phyloP scores from a whole-genome alignment of 1,284 basidiomycete species.

The Ceratobasidium sp. region DNA sequence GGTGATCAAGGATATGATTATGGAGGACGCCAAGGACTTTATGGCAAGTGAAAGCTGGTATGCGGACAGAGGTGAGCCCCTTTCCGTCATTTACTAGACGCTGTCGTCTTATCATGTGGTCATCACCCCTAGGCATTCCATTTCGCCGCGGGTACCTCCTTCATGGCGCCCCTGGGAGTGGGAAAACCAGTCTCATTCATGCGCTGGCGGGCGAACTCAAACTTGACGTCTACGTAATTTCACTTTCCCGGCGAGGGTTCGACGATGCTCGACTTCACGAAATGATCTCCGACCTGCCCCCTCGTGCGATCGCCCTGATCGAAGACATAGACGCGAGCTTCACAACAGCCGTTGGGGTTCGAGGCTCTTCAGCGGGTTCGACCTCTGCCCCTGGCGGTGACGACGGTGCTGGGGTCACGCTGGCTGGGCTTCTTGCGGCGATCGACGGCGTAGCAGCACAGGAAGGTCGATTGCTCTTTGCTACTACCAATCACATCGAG shows the following conservation, averaged over 20 bases:
- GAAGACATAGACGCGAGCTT: slow-evolving; percentile 83
- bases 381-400: slow-evolving; percentile 40
- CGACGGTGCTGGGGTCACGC: slow-evolving; percentile 56
- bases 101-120: background rate
- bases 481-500: slow-evolving; percentile 74
- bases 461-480: slow-evolving; percentile 77
- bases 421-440: slow-evolving; percentile 75
- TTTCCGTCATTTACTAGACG: background rate
- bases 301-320: slow-evolving; percentile 75
- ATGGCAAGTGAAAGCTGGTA: slow-evolving; percentile 71
- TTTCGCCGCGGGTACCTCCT: slow-evolving; percentile 69
- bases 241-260: slow-evolving; percentile 70
- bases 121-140: slow-evolving; percentile 54
- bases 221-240: slow-evolving; percentile 75
- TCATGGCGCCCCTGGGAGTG: slow-evolving; percentile 73
- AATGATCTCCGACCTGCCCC: slow-evolving; percentile 69
- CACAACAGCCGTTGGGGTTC: slow-evolving; percentile 45
- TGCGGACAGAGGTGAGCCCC: slow-evolving; percentile 57
- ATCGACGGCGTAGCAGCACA: slow-evolving; percentile 77
- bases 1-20: slow-evolving; percentile 65
- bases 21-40: slow-evolving; percentile 72
- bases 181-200: slow-evolving; percentile 78
- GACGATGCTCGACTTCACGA: slow-evolving; percentile 68
- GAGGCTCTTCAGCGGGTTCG: slow-evolving; percentile 1
- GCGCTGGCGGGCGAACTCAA: slow-evolving; percentile 76